A percentile compares a stretch with the other conserved stretches of the same genome.
These are phyloP conservation scores for Aspergillus ochraceus DNA, from an alignment of 2,329 filamentous ascomycete genomes.

Conservation along the genomic window DNA sequence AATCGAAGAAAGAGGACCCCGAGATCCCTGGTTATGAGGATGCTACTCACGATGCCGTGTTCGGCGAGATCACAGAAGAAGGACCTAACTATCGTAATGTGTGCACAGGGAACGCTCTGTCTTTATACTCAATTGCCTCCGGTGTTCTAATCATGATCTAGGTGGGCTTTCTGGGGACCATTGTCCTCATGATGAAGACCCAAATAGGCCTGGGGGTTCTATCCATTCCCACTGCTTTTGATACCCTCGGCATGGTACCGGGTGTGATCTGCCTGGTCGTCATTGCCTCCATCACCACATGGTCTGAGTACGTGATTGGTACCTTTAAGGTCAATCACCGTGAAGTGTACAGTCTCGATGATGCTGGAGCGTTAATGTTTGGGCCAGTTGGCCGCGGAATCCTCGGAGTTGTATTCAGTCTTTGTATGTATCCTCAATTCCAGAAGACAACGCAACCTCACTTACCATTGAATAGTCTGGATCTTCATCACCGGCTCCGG, in stretches of 20 bases:
- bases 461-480: constrained; percentile 21
- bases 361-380: constrained; percentile 56
- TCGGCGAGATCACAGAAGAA: constrained; percentile 34
- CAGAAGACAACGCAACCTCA: no score
- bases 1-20: not conserved
- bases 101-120: not conserved
- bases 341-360: constrained; percentile 58
- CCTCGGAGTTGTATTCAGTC: constrained; percentile 29
- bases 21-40: not conserved
- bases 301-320: constrained; percentile 50
- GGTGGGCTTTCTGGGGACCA: constrained; percentile 46
- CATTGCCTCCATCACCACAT: constrained; percentile 48
- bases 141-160: constrained; percentile 8
- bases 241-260: constrained; percentile 50
- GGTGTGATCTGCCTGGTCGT: constrained; percentile 46
- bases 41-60: constrained; percentile 29
- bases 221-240: constrained; percentile 48
- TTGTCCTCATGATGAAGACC: constrained; percentile 48
- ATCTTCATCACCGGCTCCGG: constrained; percentile 44
- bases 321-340: constrained; percentile 55
- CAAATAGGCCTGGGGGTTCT: constrained; percentile 51
- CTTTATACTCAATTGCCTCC: not conserved
- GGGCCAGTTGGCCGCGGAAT: constrained; percentile 54
- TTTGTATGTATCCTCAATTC: constrained; percentile 13
- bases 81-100: constrained; percentile 36